Evolutionary conservation across 2,329 filamentous ascomycete genomes (phyloP).

Genomic region (Dactylellina parvicollis): DNA sequence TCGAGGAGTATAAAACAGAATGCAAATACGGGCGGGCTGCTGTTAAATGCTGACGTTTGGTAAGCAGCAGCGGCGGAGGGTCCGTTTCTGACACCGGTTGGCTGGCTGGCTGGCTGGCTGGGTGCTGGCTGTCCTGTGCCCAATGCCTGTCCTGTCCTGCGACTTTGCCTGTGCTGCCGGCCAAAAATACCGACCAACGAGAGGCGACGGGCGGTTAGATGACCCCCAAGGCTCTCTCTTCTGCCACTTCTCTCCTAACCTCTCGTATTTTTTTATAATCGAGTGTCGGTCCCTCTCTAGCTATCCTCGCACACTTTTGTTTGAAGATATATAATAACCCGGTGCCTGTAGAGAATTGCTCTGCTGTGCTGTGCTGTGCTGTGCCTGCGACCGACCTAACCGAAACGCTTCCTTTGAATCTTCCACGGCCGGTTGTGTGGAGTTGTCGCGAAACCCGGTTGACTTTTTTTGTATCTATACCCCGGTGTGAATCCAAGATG

Average conservation of each 20-base stretch:
- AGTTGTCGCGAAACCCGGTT: background rate
- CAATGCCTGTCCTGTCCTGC: background rate
- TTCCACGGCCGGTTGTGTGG: background rate
- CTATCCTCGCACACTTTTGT: no score
- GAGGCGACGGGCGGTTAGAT: conserved; percentile 18
- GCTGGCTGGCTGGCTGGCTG: no score
- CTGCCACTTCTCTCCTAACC: no score
- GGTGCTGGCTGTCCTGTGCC: background rate
- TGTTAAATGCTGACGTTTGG: background rate
- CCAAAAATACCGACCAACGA: conserved; percentile 36
- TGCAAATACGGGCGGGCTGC: no score
- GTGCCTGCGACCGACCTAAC: background rate
- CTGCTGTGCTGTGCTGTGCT: background rate
- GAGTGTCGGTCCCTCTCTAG: no score
- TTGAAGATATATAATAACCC: background rate
- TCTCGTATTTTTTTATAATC: no score
- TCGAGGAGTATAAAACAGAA: no score
- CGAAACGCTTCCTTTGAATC: no score
- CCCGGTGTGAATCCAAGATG: background rate
- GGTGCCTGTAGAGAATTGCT: background rate
- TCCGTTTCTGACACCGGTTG: no score
- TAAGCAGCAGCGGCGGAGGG: no score
- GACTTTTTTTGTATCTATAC: background rate
- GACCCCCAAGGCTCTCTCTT: no score
- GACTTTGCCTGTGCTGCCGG: background rate